Base-by-base conservation (phyloP, 306 rosid genomes). In the Vigna hirtella region DNA sequence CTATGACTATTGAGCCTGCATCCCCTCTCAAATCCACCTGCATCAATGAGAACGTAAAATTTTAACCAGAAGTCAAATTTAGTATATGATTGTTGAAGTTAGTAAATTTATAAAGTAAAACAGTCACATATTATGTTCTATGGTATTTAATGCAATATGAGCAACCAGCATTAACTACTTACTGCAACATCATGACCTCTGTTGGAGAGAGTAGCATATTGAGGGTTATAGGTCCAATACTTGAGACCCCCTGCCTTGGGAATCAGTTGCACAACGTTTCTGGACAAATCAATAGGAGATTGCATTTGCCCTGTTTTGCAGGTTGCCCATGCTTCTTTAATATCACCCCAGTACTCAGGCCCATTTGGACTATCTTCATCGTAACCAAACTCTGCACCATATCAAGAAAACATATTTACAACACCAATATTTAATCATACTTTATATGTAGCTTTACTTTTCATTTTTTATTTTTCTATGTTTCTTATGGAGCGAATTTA, bases 241-340 rank as follows among this genome's bases (percentile, higher is more conserved):
- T 74, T 81, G 2, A 91, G 57, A 12, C 66, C 48, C 14, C 78
- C 72, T 15, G 65, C 74, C 17, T 70, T 50, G 3, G 89, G 84
- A 9, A 76, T 52, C 51, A 85, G 14, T 65, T 61, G 61, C 7
- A 84, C 83, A 43, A 84, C 72, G 1, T 4, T 16, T 16, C 18
- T 66, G 14, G 82, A 43, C 82, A 92, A 74, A 74, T 92, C 91
- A 51, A 92, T 81, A 8, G 97, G 93, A 77, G 94, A 91, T 66
- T 90, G 97, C 65, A 77, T 42, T 7, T 56, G 24, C 73, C 97
- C 97, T 9, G 63, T 61, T 50, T 89, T 83, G 61, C 97, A 89
- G 0, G 67, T 74, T 36, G 56, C 81, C 94, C 94, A 90, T 68
- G 74, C 93, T 72, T 70, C 26, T 53, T 83, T 87, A 0, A 91